Base-by-base conservation (phyloP, 176 grass and related monocot genomes). In the Metroxylon sagu region DNA sequence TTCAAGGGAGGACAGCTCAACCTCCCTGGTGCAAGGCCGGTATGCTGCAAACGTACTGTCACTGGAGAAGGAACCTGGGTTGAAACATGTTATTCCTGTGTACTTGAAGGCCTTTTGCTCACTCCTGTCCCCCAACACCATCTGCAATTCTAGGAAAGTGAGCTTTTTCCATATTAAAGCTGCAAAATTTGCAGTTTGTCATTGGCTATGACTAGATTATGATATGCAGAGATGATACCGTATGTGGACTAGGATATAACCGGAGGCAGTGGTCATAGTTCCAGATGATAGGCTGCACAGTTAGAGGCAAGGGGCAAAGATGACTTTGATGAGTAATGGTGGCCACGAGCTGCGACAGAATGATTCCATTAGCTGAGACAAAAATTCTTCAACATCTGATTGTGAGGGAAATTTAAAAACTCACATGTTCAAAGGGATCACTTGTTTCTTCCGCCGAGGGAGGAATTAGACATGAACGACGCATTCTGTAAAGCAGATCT, bases 61-160 rank as follows among this genome's bases (percentile, higher is more conserved):
- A 12, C 63, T 91, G 4, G 81, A 85, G 71, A 97, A 97, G 15
- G 92, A 97, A 63, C 92, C 84, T 12, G 92, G 87, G 78, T 91
- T 97, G 79, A 97, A 90, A 73, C 92, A 97, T 67, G 87, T 97
- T 39, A 88, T 91, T 80, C 84, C 92, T 31, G 92, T 83, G 50
- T 97, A 97, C 71, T 97, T 97, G 75, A 91, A 97, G 52, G 84
- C 87, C 64, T 97, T 97, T 76, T 97, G 87, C 69, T 91, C 92
- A 49, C 87, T 88, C 69, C 80, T 91, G 71, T 97, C 92, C 49
- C 49, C 84, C 70, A 97, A 75, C 56, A 97, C 92, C 78, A 97
- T 97, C 92, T 97, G 83, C 59, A 25, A 77, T 73, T 55, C 67
- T 43, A 14, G 1, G 35, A 43, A 43, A 43, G 35, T 12, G 5